Percentiles rank a stretch among this genome's conserved stretches.
Conservation (phyloP, 768 basidiomycete species). For the Mycena indigotica region DNA sequence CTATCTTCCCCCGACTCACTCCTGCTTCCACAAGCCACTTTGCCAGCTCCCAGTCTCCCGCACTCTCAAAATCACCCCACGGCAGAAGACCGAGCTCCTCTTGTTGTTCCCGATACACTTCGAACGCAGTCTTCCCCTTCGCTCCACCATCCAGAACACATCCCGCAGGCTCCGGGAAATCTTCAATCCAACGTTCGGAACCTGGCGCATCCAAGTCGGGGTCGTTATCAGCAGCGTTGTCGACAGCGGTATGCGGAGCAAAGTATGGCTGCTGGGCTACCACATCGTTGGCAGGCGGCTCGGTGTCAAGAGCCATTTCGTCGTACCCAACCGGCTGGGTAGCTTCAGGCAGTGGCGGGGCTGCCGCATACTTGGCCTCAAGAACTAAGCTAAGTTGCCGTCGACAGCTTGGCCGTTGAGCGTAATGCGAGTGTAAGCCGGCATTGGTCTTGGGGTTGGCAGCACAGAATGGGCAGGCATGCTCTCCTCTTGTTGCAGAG, state of each 20-base stretch:
- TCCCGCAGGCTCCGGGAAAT: not conserved
- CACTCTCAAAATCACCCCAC: constrained; percentile 30
- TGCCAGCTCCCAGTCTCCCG: constrained; percentile 35
- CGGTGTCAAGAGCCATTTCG: not conserved
- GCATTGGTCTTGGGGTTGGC: not conserved
- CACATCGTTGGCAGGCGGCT: not conserved
- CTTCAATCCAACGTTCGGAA: not conserved
- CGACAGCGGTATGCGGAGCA: not conserved
- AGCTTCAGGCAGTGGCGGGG: not conserved
- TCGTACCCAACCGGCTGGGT: not conserved
- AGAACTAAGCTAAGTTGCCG: not conserved
- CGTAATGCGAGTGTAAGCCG: not conserved
- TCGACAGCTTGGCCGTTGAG: not conserved
- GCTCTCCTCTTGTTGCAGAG: not conserved
- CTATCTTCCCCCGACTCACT: constrained; percentile 29
- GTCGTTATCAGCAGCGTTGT: not conserved
- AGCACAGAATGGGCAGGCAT: not conserved
- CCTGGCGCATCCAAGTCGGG: not conserved
- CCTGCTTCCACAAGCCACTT: constrained; percentile 30
- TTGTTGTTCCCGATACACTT: constrained; percentile 10
- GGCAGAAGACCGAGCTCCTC: constrained; percentile 5
- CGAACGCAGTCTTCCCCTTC: constrained; percentile 12
- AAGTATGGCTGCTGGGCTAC: not conserved
- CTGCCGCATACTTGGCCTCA: not conserved
- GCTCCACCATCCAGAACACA: not conserved